Base-by-base conservation (phyloP, 257 asterid species). In the Haberlea rhodopensis region DNA sequence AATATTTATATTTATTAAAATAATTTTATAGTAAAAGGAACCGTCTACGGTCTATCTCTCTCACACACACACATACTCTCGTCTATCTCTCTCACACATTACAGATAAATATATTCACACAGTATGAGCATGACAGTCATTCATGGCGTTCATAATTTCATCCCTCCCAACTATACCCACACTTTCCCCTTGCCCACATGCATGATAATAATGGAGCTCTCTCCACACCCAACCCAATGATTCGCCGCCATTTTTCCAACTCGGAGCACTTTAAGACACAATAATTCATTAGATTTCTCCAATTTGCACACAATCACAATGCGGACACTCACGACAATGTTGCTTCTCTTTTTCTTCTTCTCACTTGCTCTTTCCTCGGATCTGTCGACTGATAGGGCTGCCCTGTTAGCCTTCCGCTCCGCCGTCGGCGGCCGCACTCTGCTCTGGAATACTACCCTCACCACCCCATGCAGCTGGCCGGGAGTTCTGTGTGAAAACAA, bases 341-440 rank as follows among this genome's bases (percentile, higher is more conserved):
- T 62, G 16, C 71, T 72, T 2, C 52, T 76, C 45, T 20, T 67
- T 66, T 43, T 82, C 55, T 57, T 78, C 68, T 18, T 71, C 52
- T 23, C 69, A 53, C 6, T 66, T 49, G n/a, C 80, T 46, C 15
- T 29, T 59, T 49, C 79, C 70, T 51, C 85, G 57, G 95, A 83
- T 77, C 81, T 85, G 63, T 28, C 80, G 69, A 19, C 85, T 53
- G 95, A 89, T 81, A 79, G 74, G 25, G 58, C 73, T 52, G 91
- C 94, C 56, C 85, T 89, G 40, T 56, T 89, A 22, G 71, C 86
- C 61, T 74, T 89, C 55, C 94, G 95, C 45, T 19, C 85, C 66
- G 77, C 97, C 26, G 77, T 87, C 8, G 82, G 81, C 60, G 97
- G 97, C 45, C 89, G 95, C 18, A 74, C 91, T 16, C 53, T 81